Evolutionary conservation across 2,329 filamentous ascomycete species (phyloP), one percentile per base, ranked within the genome.

Genomic region (Cladophialophora immunda): DNA sequence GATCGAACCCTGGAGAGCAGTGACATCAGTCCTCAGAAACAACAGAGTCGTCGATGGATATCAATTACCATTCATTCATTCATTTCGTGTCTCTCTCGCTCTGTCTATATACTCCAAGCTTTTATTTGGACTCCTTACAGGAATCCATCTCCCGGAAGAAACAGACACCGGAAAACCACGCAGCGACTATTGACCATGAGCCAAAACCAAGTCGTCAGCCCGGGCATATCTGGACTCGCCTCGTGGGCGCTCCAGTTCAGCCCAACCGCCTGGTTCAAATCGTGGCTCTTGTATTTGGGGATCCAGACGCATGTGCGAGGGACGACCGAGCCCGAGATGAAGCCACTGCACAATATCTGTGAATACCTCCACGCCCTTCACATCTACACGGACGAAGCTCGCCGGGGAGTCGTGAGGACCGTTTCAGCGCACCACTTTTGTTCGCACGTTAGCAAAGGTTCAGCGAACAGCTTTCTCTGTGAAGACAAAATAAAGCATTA

Each of bases 281-380:
- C 71, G 15, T 73, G 71, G 71, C 65, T 73, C 13, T 50, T 73
- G 32, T 73, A 73, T 61, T 47, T 72, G 15, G 71, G 71, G 11
- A 70, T 72, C 27, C 68, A 72, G 29, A 72, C 69, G 13, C 69
- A 72, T 47, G 67, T 72, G 2, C 57, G 67, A 32, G 54, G 27
- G 30, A 70, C 68, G 5, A 62, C 77, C 17, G 79, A 81, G 63
- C 71, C 71, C 11, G 76, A 80, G 70, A 92, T 96, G 76, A 81
- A 84, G 0, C 92, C 92, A 0, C 79, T 92, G 6, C 90, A 92
- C 73, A 86, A 88, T 61, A 85, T 96, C 57, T 95, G 92, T 78
- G 92, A 91, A 0, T 92, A 94, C 75, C 83, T 97, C 0, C 94
- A 95, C 73, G 92, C 92, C n/a, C 94, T 94, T 75, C 93, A 96